Conservation (phyloP, 345 rosid species). For the Turritis glabra region DNA sequence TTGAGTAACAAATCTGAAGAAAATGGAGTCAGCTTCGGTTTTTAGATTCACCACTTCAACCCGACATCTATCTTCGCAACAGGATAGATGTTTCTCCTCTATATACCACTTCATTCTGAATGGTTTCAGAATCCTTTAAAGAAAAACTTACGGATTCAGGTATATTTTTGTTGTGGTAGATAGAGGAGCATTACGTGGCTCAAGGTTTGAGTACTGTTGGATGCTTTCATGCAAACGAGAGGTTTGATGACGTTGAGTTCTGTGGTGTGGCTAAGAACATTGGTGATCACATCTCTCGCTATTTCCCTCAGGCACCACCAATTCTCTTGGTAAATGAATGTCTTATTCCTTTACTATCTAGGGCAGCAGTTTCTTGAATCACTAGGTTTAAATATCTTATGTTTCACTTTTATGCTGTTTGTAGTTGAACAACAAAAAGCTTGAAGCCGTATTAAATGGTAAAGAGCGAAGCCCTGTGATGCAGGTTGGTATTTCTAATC, state of each 20-base stretch:
- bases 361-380: background rate
- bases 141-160: background rate
- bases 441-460: slow-evolving; percentile 64
- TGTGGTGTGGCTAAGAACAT: slow-evolving; percentile 77
- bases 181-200: slow-evolving; percentile 76
- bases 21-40: too few species aligned
- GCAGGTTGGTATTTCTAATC: slow-evolving; percentile 65
- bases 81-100: too few species aligned
- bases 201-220: slow-evolving; percentile 81
- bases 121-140: background rate
- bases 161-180: slow-evolving; percentile 43
- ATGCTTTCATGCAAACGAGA: slow-evolving; percentile 92
- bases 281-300: slow-evolving; percentile 84
- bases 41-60: too few species aligned
- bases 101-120: too few species aligned
- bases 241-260: slow-evolving; percentile 74
- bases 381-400: background rate
- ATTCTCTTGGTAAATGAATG: slow-evolving; percentile 70
- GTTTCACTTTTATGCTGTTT: slow-evolving; percentile 3
- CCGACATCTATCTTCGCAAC: too few species aligned
- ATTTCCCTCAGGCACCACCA: slow-evolving; percentile 77
- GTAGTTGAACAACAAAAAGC: slow-evolving; percentile 82
- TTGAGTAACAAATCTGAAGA: too few species aligned
- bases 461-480: slow-evolving; percentile 67
- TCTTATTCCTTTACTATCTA: slow-evolving; percentile 17